Conservation (phyloP, 768 basidiomycete species). For the Tulasnella calospora region DNA sequence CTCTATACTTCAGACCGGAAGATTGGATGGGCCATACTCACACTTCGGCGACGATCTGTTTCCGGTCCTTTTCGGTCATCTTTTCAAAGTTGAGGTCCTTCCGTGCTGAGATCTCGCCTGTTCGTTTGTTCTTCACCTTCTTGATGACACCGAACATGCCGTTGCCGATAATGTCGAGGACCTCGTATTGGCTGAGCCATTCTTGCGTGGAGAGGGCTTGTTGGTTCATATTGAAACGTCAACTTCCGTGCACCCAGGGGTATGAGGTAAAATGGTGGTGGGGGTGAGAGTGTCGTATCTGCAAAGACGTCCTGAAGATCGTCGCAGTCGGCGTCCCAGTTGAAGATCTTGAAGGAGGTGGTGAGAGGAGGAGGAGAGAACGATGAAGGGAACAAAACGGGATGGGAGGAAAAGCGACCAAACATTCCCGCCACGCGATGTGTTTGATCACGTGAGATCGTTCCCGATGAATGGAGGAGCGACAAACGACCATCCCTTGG, state of each 20-base stretch:
- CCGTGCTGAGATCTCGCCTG: constrained; percentile 81
- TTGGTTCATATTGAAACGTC: constrained; percentile 25
- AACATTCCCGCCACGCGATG: not conserved
- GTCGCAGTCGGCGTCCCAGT: not conserved
- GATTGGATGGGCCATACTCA: constrained; percentile 43
- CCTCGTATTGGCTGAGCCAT: constrained; percentile 69
- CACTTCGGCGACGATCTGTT: constrained; percentile 98
- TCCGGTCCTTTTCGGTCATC: constrained; percentile 92
- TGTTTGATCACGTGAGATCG: constrained; percentile 1
- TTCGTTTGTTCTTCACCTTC: constrained; percentile 80
- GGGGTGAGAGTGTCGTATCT: not conserved
- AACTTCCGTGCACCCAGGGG: not conserved
- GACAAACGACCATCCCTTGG: not conserved
- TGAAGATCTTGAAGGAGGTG: not conserved
- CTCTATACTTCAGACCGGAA: no score
- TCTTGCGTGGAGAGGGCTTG: constrained; percentile 14
- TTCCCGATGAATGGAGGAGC: not conserved
- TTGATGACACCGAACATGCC: constrained; percentile 97
- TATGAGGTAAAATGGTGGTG: constrained; percentile 1
- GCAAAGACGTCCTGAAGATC: not conserved
- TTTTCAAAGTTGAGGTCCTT: constrained; percentile 97
- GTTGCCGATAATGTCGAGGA: constrained; percentile 89
- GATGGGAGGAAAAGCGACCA: not conserved
- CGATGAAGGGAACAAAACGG: not conserved
- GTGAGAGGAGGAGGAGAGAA: not conserved